Base-by-base conservation (phyloP, 768 basidiomycete genomes). In the Tylopilus plumbeoviolaceoides region DNA sequence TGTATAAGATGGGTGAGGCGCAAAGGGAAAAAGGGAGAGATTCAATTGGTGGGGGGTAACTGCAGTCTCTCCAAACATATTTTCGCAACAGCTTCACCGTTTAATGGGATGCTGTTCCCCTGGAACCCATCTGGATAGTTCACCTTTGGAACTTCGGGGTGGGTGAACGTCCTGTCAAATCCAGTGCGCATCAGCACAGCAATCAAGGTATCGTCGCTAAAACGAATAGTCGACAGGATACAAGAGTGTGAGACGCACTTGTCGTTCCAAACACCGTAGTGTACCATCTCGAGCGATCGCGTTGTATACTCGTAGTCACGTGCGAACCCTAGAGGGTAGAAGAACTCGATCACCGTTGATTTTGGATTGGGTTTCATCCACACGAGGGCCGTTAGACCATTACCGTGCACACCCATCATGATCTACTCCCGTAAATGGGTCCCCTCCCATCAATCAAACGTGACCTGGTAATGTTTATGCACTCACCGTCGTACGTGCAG, bases 381-480 rank as follows among this genome's bases (percentile, higher is more conserved):
- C 5, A 97, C 66, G 1, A 95, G 78, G 27, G 90, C 79, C 0
- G 92, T 95, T 36, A 97, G 68, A 30, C 91, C 94, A 63, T 97
- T 95, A 10, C 94, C 93, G 61, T 95, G 93, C 15, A 95, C 87
- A 52, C 93, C 93, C 80, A 95, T 87, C 85, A 95, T 80, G 62
- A 95, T 91, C 93, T 95, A 55, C 39, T 7, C 27, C 18, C 11
- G n/a, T 23, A 11, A 41, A 11, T 1, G 4, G 5, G 38, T 15
- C 14, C 20, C 28, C 5, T 18, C 20, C 27, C 17, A 25, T 47
- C 15, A 30, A 21, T 55, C 10, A 47, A 43, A 46, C 9, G 9
- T 18, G 7, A 33, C 12, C 20, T 1, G 14, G 25, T 21, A n/a
- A 1, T 4, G 36, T 4, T n/a, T 38, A 7, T 44, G 25, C 31